Percentiles rank a stretch among this genome's conserved stretches.
Evolutionary conservation across 495 filamentous ascomycete species (phyloP).

Genomic region (Podospora fimiseda): DNA sequence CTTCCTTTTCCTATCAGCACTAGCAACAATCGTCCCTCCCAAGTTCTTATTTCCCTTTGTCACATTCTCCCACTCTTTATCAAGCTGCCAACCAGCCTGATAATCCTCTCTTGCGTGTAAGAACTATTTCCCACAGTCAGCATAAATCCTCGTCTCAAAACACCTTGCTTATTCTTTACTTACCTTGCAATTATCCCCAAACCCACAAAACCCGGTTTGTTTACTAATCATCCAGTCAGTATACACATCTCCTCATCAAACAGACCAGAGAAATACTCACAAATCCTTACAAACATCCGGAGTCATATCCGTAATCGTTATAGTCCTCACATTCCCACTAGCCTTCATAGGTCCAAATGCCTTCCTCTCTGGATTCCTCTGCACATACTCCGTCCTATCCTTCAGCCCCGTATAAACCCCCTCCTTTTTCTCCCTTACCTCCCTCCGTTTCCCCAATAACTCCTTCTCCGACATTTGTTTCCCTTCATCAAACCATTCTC

Average conservation of each 20-base stretch:
- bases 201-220: constrained; percentile 24
- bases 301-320: constrained; percentile 84
- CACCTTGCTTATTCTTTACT: too few relatives aligned
- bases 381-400: constrained; percentile 66
- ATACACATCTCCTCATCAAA: neutral
- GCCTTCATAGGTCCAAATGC: constrained; percentile 82
- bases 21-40: constrained; percentile 56
- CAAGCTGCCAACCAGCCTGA: constrained; percentile 90
- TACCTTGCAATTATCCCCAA: constrained; percentile 61
- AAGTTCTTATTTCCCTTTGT: constrained; percentile 69
- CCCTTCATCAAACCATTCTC: constrained; percentile 84
- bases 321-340: constrained; percentile 81
- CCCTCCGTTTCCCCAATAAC: constrained; percentile 61
- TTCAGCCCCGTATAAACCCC: constrained; percentile 72
- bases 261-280: neutral
- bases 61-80: constrained; percentile 83
- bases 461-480: constrained; percentile 50
- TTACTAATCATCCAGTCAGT: neutral
- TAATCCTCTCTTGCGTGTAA: constrained; percentile 82
- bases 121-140: too few relatives aligned
- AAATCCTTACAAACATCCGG: constrained; percentile 91
- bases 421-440: too few relatives aligned
- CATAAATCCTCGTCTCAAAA: too few relatives aligned
- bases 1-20: constrained; percentile 43
- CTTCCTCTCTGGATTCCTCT: constrained; percentile 72